These are phyloP conservation scores for Phytophthora europaea DNA, from an alignment of 352 stramenopile species.

Conservation along the genomic window DNA sequence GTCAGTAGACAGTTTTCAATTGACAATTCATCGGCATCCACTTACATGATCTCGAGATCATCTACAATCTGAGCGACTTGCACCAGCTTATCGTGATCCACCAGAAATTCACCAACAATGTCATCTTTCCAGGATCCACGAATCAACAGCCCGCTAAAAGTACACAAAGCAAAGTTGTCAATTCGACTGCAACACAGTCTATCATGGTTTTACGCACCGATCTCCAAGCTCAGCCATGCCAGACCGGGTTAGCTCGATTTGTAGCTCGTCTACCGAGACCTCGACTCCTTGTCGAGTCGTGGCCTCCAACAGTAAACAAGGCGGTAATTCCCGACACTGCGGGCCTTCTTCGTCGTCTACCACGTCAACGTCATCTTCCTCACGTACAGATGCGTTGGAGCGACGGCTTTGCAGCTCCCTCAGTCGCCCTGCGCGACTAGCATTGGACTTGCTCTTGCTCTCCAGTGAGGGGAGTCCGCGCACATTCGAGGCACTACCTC, in stretches of 20 bases:
- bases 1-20: neutral
- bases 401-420: constrained; percentile 18
- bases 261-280: constrained; percentile 66
- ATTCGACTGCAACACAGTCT: neutral
- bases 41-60: constrained; percentile 80
- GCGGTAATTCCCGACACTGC: constrained; percentile 37
- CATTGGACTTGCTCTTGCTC: constrained; percentile 17
- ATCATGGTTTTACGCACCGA: constrained; percentile 39
- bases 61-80: constrained; percentile 69
- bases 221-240: constrained; percentile 46
- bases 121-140: constrained; percentile 53
- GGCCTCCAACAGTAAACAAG: constrained; percentile 70
- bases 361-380: constrained; percentile 20
- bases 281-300: constrained; percentile 71
- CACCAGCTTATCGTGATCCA: constrained; percentile 46
- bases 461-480: constrained; percentile 29
- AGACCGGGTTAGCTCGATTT: constrained; percentile 57
- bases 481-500: constrained; percentile 5
- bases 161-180: constrained; percentile 4
- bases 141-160: constrained; percentile 62
- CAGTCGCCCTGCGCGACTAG: constrained; percentile 27
- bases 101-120: constrained; percentile 39
- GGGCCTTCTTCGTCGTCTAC: constrained; percentile 35
- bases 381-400: neutral
- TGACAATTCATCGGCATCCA: neutral